A percentile compares a stretch with the other conserved stretches of the same genome.
These are phyloP conservation scores for Letharia lupina DNA, from an alignment of 495 filamentous ascomycete genomes.

Conservation along the genomic window DNA sequence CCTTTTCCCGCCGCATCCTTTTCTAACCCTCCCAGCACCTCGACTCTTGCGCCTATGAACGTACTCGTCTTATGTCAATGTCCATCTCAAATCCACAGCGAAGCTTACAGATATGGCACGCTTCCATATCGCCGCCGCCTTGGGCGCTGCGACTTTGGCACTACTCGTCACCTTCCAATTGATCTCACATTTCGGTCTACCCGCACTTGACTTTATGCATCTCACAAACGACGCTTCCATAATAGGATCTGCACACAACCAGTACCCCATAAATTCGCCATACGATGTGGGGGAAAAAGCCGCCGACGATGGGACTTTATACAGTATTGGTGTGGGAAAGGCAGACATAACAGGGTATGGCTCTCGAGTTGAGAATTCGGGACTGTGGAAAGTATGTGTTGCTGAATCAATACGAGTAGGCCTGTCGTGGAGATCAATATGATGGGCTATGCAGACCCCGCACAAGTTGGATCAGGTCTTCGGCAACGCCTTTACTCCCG, in stretches of 20 bases:
- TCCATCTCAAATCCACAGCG: neutral
- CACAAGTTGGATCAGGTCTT: conserved; percentile 78
- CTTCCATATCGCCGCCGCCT: conserved; percentile 22
- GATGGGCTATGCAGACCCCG: conserved; percentile 87
- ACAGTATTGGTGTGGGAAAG: conserved; percentile 85
- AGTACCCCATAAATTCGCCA: conserved; percentile 14
- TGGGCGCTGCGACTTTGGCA: conserved; percentile 21
- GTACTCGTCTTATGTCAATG: conserved; percentile 7
- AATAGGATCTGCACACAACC: conserved; percentile 1
- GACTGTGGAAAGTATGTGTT: conserved; percentile 14
- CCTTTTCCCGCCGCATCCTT: too few species aligned
- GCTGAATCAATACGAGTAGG: conserved; percentile 28
- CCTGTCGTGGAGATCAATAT: conserved; percentile 87
- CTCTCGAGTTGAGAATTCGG: conserved; percentile 41
- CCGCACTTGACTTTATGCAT: conserved; percentile 23
- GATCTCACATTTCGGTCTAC: conserved; percentile 25
- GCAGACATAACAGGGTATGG: conserved; percentile 76
- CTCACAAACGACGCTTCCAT: neutral
- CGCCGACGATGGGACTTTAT: conserved; percentile 40
- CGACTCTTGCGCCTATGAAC: neutral
- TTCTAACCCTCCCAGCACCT: too few species aligned
- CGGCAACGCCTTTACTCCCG: conserved; percentile 85
- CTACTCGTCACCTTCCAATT: conserved; percentile 29
- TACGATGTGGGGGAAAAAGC: neutral
- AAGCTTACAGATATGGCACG: conserved; percentile 24